phyloP scores from a whole-genome alignment of 495 filamentous ascomycete species.

The Echria macrotheca region DNA sequence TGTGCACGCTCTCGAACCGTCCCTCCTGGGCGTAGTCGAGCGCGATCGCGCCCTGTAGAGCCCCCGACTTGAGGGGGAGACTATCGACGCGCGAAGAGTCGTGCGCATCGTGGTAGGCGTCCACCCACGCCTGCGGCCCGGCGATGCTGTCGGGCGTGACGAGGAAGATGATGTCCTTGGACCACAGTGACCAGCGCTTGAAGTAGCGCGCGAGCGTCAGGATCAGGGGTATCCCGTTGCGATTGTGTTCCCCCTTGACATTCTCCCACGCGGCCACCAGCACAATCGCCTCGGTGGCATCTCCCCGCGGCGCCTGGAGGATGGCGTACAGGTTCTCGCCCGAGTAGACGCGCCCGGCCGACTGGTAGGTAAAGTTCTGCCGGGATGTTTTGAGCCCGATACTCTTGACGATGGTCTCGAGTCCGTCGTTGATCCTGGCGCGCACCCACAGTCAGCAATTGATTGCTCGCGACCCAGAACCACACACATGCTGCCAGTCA shows the following conservation, averaged over 20 bases:
- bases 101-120: constrained; percentile 92
- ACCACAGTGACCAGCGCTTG: constrained; percentile 96
- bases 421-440: constrained; percentile 57
- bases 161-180: constrained; percentile 94
- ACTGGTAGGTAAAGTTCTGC: constrained; percentile 72
- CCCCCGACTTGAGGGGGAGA: constrained; percentile 86
- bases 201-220: constrained; percentile 90
- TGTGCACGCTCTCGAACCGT: constrained; percentile 78
- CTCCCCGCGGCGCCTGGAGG: constrained; percentile 88
- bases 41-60: constrained; percentile 85
- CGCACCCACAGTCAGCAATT: neutral
- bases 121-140: constrained; percentile 94
- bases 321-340: constrained; percentile 95
- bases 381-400: constrained; percentile 78
- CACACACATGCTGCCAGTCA: constrained; percentile 1
- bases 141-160: constrained; percentile 82
- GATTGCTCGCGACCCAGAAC: neutral
- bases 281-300: constrained; percentile 97
- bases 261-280: constrained; percentile 86
- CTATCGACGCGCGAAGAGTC: constrained; percentile 58
- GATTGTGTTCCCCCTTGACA: constrained; percentile 70
- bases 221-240: constrained; percentile 78
- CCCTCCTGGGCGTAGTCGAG: constrained; percentile 87
- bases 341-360: constrained; percentile 63
- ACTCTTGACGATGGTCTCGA: constrained; percentile 68